Percentiles rank a stretch among this genome's conserved stretches.
phyloP scores from a whole-genome alignment of 163 green algal species.

The Chlamydomonas reinhardtii region DNA sequence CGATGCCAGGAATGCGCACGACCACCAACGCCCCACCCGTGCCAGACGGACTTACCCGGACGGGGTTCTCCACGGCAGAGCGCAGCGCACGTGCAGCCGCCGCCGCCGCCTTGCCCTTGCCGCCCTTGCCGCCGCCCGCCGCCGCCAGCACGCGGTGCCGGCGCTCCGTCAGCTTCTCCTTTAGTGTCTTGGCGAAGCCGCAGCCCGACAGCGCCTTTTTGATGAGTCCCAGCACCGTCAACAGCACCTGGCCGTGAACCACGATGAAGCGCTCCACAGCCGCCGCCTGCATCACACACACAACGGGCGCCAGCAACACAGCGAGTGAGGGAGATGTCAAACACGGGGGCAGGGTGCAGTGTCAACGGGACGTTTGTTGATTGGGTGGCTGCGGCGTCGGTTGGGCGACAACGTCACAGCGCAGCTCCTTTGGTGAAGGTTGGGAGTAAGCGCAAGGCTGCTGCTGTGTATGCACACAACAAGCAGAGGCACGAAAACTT shows the following conservation, averaged over 20 bases:
- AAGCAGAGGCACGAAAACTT: too few species aligned
- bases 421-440: too few species aligned
- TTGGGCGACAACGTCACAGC: too few species aligned
- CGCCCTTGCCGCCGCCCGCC: constrained; percentile 53
- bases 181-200: constrained; percentile 84
- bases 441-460: too few species aligned
- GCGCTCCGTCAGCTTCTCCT: constrained; percentile 75
- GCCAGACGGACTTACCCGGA: constrained; percentile 84
- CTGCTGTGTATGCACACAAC: too few species aligned
- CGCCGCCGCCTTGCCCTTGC: neutral
- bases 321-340: too few species aligned
- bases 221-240: constrained; percentile 10
- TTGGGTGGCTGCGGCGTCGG: too few species aligned
- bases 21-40: too few species aligned
- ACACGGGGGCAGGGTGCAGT: too few species aligned
- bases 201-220: constrained; percentile 67
- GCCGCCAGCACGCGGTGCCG: constrained; percentile 89
- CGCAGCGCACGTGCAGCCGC: neutral
- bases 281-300: constrained; percentile 56
- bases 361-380: too few species aligned
- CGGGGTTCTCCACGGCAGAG: constrained; percentile 74
- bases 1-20: too few species aligned
- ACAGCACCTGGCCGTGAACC: constrained; percentile 87
- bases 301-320: too few species aligned
- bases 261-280: constrained; percentile 91